Base-by-base conservation (phyloP, 2,329 filamentous ascomycete species). In the Metarhizium brunneum region DNA sequence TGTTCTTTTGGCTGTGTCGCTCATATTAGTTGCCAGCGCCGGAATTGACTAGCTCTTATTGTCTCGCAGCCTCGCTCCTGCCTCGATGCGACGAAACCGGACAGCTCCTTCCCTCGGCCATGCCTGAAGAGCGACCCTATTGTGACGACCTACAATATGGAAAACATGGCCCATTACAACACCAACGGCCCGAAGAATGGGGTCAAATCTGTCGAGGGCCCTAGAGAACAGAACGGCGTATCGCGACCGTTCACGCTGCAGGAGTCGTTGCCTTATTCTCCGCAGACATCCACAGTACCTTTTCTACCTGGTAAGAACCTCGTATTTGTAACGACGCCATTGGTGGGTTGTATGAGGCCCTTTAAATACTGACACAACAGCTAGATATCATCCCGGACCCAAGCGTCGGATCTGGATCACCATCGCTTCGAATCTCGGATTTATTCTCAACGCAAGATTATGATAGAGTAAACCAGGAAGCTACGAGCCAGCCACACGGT, bases 231-330 rank as follows among this genome's bases (percentile, higher is more conserved):
- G 35, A 64, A 61, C 20, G 54, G 63, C 43, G 65, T 70, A 38
- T 59, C 66, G 43, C 69, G 76, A 54, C 77, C 84, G 1, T 83
- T 85, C 65, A 81, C 80, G 3, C 80, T 94, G 13, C 81, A 86
- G 56, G 87, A 94, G 66, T 88, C 88, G 35, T 76, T 94, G 49
- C 87, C 88, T n/a, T 92, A 85, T 71, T 89, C 88, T 53, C 89
- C 90, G 29, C 86, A 92, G 67, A 88, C 86, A 51, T 90, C 88
- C 3, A 86, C 92, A 51, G 79, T 89, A 53, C 88, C 89, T 2
- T 90, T 92, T 69, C 83, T 87, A 68, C 81, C 87, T 61, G 84
- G 89, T 91, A 71, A 60, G 76, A 65, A 32, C 13, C 48, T 20
- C 47, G 29, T 51, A 11, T 4, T 18, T 36, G n/a, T 30, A 20